Base-by-base conservation (phyloP, 495 filamentous ascomycete genomes). In the Massariosphaeria phaeospora region DNA sequence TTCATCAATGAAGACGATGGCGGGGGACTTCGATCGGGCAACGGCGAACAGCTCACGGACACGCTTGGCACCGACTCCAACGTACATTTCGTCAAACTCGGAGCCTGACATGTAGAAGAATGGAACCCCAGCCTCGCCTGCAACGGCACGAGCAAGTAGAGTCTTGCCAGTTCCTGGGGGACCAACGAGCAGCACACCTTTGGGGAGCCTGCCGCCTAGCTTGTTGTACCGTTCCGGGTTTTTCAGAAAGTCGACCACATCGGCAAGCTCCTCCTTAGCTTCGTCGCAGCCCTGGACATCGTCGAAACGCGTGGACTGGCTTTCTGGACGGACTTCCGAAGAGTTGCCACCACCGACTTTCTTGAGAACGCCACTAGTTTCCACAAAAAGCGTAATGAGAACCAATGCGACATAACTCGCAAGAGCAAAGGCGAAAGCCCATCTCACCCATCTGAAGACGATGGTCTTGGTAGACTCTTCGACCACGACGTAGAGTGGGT, bases 41-140 rank as follows among this genome's bases (percentile, higher is more conserved):
- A 85, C 81, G 42, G 73, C 75, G 73, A 98, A 98, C n/a, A 98
- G 80, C 51, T 98, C 93, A 39, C 93, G 88, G 36, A 98, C 93
- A 66, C 93, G 88, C 75, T 97, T 97, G 41, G 93, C 93, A 62
- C 93, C 93, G 47, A 98, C 94, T 62, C 93, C 93, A 21, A 98
- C 94, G 64, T 96, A 98, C 34, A 98, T 86, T 69, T 98, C 93
- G 65, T 98, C 93, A 66, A 98, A 98, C 69, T 98, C 94, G 51
- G 86, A 91, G 24, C 93, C 93, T 61, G 94, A 97, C 91, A 98
- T 96, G 78, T 93, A 97, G 79, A 96, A 98, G 79, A 96, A 97
- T 0, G 93, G 93, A 18, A 97, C 94, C 52, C 93, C 93, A 36
- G 93, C 89, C 74, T 98, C 93, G 24, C 93, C 93, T 48, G 93